Base-by-base conservation (phyloP, 352 stramenopile species). In the Phytopythium sindhum region DNA sequence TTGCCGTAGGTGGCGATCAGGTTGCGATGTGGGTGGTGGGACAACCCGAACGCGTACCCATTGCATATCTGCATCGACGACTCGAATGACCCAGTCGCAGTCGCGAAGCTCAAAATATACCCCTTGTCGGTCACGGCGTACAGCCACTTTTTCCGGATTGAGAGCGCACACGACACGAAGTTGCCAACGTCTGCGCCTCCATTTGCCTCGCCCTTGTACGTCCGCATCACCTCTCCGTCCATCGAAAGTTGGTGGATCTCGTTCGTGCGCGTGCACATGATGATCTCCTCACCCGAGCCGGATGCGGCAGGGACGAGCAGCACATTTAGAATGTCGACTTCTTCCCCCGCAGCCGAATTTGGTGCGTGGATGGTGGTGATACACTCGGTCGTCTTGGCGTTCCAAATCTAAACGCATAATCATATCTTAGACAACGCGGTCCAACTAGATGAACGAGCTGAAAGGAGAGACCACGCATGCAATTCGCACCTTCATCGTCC, bases 101-200 rank as follows among this genome's bases (percentile, higher is more conserved):
- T 63, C 8, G 74, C 48, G 57, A 97, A 97, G 33, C 69, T 89
- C 24, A 91, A 58, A 57, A 97, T 58, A 45, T 88, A 90, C 2
- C 89, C 90, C 39, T 90, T 93, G 58, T 97, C 89, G 3, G 86
- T 95, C 57, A 95, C 83, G 26, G 83, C 88, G 45, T 97, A 97
- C 21, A 97, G 64, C 68, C 80, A 95, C 58, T 93, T 94, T 8
- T 71, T 78, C n/a, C 85, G 81, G 29, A 91, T 86, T 28, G 88
- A 96, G 23, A 94, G 56, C 55, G 76, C 78, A 26, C 84, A 96
- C n/a, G 86, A 83, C 24, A 98, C 86, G 66, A 98, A 97, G 23
- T 94, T 88, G 55, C 78, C 81, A 50, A 88, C 67, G 24, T 86
- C 80, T 21, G 81, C 74, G 23, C 89, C 79, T 44, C 82, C 78